Evolutionary conservation across 768 basidiomycete species (phyloP), one percentile per base, ranked within the genome.

Genomic region (Ramaria sp.): DNA sequence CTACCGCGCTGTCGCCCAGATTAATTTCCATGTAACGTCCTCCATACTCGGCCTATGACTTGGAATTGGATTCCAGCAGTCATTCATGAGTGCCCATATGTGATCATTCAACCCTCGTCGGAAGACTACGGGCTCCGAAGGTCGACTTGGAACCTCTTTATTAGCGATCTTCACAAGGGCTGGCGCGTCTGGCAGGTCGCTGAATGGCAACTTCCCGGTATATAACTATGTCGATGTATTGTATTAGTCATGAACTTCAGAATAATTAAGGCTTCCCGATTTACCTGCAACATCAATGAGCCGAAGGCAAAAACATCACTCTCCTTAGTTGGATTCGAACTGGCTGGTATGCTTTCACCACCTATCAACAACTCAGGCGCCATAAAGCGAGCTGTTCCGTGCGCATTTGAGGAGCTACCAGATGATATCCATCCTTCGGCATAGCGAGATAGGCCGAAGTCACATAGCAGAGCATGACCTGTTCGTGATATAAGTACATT

Each of bases 281-380:
- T 15, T 53, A 57, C 55, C 55, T 57, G 47, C 7, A 57, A 7
- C 47, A 57, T 51, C 11, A 57, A 41, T 11, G 22, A 49, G 11
- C 50, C 55, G 30, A 57, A 57, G 17, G 55, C 55, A 41, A 11
- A 57, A 7, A 57, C 55, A 39, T 57, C 55, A 22, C 55, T 57
- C 22, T 31, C 55, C 15, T 51, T 19, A 7, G 55, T 33, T 7
- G 49, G 48, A n/a, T 41, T 30, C 22, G 53, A 30, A 13, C 10
- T 10, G 27, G 17, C 31, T 17, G 20, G 27, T n/a, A 34, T 42
- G 15, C 55, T 46, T 33, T 19, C 10, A 13, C 20, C 10, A 20
- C 10, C 24, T 19, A 37, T 15, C 27, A 53, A 20, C n/a, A 53
- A 39, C 34, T 54, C 53, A 7, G 53, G 53, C 3, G 53, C 53